Evolutionary conservation across 2,329 filamentous ascomycete genomes (phyloP).

Genomic region (Camillea tinctor): DNA sequence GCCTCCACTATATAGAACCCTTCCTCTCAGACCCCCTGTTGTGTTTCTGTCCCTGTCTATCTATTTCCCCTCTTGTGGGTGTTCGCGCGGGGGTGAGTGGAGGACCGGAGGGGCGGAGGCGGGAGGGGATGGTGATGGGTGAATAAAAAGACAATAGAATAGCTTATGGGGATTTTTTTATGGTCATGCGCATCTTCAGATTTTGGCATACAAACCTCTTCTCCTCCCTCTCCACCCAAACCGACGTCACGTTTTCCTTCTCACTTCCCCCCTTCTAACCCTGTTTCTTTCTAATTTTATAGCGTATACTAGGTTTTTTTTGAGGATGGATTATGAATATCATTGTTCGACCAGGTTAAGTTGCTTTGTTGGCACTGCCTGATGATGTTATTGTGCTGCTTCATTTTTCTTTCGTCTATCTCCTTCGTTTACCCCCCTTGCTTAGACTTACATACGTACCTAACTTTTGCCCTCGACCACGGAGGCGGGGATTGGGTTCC

Average conservation of each 20-base stretch:
- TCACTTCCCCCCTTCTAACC: too few species aligned
- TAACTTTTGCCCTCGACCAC: neutral
- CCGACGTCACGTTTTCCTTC: too few species aligned
- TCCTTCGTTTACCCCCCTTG: neutral
- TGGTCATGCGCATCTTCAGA: neutral
- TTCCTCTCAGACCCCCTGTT: neutral
- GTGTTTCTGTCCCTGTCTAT: neutral
- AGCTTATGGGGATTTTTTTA: neutral
- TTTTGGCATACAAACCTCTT: neutral
- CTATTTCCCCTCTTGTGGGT: neutral
- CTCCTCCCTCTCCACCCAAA: too few species aligned
- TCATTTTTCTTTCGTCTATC: neutral
- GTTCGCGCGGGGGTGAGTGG: neutral
- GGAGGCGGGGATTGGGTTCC: neutral
- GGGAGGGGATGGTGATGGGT: neutral
- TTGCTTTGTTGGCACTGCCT: too few species aligned
- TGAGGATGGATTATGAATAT: too few species aligned
- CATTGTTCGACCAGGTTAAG: too few species aligned
- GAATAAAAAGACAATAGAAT: neutral
- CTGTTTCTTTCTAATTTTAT: too few species aligned
- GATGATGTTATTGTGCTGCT: neutral
- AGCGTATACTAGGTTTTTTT: too few species aligned
- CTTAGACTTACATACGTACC: neutral
- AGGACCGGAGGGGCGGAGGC: neutral
- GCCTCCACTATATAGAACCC: neutral